Evolutionary conservation across 1,284 basidiomycete species (phyloP).

Genomic region (Hemileia vastatrix): DNA sequence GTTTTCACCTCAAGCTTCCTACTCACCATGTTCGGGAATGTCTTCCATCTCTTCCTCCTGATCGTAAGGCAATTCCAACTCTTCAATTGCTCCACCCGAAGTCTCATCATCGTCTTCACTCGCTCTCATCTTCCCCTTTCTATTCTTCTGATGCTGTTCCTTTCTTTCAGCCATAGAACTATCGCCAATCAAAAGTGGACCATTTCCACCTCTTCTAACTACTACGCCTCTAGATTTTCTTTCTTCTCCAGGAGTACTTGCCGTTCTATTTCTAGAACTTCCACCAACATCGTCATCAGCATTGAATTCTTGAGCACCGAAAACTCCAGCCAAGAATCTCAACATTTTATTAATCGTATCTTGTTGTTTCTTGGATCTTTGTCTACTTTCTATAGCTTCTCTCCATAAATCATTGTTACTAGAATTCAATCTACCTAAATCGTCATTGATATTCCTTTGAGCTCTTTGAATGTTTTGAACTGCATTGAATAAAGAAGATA

Average conservation of each 20-base stretch:
- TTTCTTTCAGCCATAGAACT: not conserved
- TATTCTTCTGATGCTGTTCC: not conserved
- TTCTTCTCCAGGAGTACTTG: not conserved
- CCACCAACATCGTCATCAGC: not conserved
- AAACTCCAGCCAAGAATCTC: slow-evolving; percentile 40
- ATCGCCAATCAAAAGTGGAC: slow-evolving; percentile 18
- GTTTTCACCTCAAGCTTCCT: no score
- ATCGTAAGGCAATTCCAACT: slow-evolving; percentile 25
- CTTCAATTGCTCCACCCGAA: slow-evolving; percentile 20
- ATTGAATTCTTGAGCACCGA: slow-evolving; percentile 35
- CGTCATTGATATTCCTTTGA: slow-evolving; percentile 37
- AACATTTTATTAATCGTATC: slow-evolving; percentile 43
- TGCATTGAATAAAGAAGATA: slow-evolving; percentile 28
- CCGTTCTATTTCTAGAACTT: not conserved
- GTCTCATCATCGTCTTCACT: not conserved
- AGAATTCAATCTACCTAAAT: slow-evolving; percentile 36
- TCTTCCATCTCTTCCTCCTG: slow-evolving; percentile 30
- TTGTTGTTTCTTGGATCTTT: slow-evolving; percentile 37
- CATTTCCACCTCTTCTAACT: slow-evolving; percentile 6
- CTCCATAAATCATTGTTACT: slow-evolving; percentile 39
- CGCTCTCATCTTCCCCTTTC: no score
- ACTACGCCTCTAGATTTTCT: slow-evolving; percentile 17
- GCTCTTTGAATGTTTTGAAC: no score
- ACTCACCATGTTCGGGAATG: no score
- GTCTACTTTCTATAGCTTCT: slow-evolving; percentile 36